Evolutionary conservation across 352 stramenopile species (phyloP).

Genomic region (Plasmopara muralis): DNA sequence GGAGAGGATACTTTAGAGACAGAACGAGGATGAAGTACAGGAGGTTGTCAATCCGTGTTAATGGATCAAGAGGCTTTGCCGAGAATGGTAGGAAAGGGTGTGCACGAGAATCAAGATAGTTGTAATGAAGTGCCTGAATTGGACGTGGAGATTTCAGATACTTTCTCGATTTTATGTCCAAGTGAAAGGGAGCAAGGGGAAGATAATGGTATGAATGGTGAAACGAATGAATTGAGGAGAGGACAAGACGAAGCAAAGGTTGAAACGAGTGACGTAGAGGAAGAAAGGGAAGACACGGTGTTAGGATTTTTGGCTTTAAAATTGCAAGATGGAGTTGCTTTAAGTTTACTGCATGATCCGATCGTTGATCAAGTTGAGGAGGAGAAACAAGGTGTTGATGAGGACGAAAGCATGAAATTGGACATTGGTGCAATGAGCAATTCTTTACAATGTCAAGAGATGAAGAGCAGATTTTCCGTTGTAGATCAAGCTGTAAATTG

Average conservation of each 20-base stretch:
- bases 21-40: not conserved
- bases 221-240: not conserved
- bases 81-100: not conserved
- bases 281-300: not conserved
- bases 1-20: not conserved
- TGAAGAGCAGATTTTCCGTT: no score
- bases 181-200: not conserved
- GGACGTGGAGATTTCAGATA: not conserved
- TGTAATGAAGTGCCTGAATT: not conserved
- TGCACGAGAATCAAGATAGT: not conserved
- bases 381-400: not conserved
- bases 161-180: not conserved
- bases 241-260: not conserved
- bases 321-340: not conserved
- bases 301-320: not conserved
- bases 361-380: not conserved
- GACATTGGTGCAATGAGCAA: no score
- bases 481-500: not conserved
- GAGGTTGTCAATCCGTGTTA: not conserved
- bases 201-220: not conserved
- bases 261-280: not conserved
- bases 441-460: no score
- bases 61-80: conserved; percentile 3
- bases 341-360: not conserved
- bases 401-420: not conserved